These are phyloP conservation scores for Claviceps sp. DNA, from an alignment of 2,329 filamentous ascomycete species.

Conservation along the genomic window DNA sequence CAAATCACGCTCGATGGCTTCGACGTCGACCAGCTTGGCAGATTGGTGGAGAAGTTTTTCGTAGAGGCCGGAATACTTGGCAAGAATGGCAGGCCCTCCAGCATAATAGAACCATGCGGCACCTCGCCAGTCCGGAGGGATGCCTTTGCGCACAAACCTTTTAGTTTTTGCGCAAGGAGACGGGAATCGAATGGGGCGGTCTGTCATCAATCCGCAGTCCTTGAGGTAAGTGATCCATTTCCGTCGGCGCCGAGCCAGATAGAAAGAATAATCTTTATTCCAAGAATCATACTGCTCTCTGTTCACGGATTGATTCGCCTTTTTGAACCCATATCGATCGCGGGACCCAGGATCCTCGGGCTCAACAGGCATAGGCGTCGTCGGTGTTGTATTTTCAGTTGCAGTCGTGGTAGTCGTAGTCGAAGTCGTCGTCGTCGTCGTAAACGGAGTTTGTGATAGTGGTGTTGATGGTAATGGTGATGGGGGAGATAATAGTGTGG, in stretches of 20 bases:
- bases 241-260: constrained; percentile 57
- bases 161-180: constrained; percentile 72
- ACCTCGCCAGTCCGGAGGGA: constrained; percentile 88
- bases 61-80: constrained; percentile 67
- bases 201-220: constrained; percentile 60
- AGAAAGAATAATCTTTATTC: constrained; percentile 61
- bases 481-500: constrained; percentile 4
- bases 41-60: constrained; percentile 50
- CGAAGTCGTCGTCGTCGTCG: not conserved
- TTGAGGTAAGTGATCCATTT: constrained; percentile 76
- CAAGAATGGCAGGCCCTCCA: constrained; percentile 67
- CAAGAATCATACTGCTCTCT: constrained; percentile 69
- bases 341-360: constrained; percentile 40
- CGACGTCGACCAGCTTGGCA: constrained; percentile 61
- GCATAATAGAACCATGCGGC: constrained; percentile 96
- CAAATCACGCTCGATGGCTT: constrained; percentile 86
- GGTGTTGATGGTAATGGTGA: constrained; percentile 6
- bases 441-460: constrained; percentile 3
- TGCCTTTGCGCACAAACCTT: constrained; percentile 82
- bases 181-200: constrained; percentile 65
- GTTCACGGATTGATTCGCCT: constrained; percentile 66
- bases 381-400: not conserved
- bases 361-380: constrained; percentile 11
- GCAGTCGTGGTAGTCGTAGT: not conserved
- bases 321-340: constrained; percentile 88